Conservation (phyloP, 352 stramenopile genomes). For the Pythium aristosporum region DNA sequence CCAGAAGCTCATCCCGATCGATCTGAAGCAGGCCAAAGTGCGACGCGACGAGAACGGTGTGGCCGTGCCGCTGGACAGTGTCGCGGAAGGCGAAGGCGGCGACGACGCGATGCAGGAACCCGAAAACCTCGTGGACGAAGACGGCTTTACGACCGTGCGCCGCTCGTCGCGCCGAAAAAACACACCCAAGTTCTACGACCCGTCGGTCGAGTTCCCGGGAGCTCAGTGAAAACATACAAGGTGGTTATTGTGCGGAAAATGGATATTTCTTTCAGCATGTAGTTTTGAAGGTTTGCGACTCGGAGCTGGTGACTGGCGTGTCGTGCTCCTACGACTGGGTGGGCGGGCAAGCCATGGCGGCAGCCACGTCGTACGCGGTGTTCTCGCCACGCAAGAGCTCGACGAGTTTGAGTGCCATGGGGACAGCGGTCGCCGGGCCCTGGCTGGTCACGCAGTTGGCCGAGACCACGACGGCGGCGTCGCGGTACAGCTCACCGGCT, state of each 20-base stretch:
- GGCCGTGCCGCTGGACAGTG: conserved; percentile 5
- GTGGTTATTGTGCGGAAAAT: neutral
- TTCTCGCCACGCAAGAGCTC: conserved; percentile 56
- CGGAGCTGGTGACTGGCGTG: neutral
- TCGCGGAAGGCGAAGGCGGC: neutral
- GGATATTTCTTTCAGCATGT: neutral
- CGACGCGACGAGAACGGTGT: conserved; percentile 30
- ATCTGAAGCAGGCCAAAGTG: conserved; percentile 77
- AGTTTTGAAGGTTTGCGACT: neutral
- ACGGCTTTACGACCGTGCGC: conserved; percentile 75
- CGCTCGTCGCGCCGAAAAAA: conserved; percentile 66
- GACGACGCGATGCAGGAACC: conserved; percentile 17
- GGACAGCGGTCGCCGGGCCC: conserved; percentile 54
- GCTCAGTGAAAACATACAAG: conserved; percentile 44
- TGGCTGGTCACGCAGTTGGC: conserved; percentile 71
- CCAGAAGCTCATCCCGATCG: conserved; percentile 69
- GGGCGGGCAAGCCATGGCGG: conserved; percentile 8
- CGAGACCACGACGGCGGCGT: conserved; percentile 51
- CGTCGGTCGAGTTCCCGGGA: conserved; percentile 69
- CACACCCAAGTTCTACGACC: conserved; percentile 75
- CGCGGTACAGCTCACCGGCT: conserved; percentile 49
- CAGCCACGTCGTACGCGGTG: conserved; percentile 22
- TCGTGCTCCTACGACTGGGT: neutral
- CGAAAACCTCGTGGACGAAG: conserved; percentile 53
- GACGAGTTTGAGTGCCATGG: conserved; percentile 54